Base-by-base conservation (phyloP, 257 asterid genomes). In the Marsdenia floribunda region DNA sequence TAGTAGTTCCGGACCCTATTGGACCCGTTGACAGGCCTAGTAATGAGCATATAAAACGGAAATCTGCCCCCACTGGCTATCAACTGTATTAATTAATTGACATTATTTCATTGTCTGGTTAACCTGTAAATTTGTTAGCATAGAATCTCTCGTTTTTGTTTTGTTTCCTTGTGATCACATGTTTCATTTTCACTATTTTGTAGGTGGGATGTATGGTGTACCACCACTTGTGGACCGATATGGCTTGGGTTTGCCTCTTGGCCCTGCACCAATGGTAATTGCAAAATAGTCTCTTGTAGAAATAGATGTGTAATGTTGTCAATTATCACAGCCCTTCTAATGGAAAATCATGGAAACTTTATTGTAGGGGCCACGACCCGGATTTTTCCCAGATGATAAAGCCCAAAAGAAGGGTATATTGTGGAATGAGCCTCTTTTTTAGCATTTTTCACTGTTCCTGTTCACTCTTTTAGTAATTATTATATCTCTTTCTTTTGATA, bases 181-280 rank as follows among this genome's bases (percentile, higher is more conserved):
- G 75, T 49, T 64, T 7, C 61, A 9, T 73, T 38, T 13, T 0
- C 37, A 33, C 38, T 24, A 9, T 76, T 16, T 80, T 87, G 60
- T 83, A 93, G 96, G 95, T 81, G 92, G 93, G 72, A 81, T 91
- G 77, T 93, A 90, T 81, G 93, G 95, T 75, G 83, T 91, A 80
- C 96, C 96, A 22, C 92, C 96, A 22, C 64, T 90, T 80, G 76
- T 93, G 87, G 96, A 91, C 78, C 86, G 90, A 74, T 93, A 91
- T 73, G 92, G 95, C 67, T 70, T 88, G 55, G 78, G 83, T 57
- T 82, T 89, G 79, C 96, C 96, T 24, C 82, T 93, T 88, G 85
- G 88, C 78, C 88, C 93, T 76, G 75, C 85, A 47, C 75, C 87
- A 73, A 76, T 91, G 95, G 98, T 89, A 84, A 77, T 58, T 58